These are phyloP conservation scores for Cryptococcus sp. DNA, from an alignment of 1,284 basidiomycete species.

Conservation along the genomic window DNA sequence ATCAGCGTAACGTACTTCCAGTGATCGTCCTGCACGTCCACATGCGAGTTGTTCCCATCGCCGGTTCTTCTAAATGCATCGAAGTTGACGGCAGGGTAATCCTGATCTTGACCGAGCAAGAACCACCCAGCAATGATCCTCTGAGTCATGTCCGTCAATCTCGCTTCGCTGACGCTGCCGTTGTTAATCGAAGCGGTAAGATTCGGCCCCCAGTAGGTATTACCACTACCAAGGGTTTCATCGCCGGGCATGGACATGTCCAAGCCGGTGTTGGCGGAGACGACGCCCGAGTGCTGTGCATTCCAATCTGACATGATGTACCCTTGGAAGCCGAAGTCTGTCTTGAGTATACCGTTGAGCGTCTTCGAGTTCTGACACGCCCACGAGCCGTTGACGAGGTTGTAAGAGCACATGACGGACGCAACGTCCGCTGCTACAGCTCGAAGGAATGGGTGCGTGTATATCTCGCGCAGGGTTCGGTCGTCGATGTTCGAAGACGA, in stretches of 20 bases:
- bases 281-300: conserved; percentile 60
- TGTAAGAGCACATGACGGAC: conserved; percentile 56
- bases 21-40: conserved; percentile 76
- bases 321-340: conserved; percentile 76
- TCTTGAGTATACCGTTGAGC: conserved; percentile 71
- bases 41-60: conserved; percentile 58
- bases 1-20: neutral
- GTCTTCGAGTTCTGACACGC: conserved; percentile 69
- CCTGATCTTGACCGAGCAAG: conserved; percentile 63
- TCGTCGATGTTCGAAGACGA: conserved; percentile 74
- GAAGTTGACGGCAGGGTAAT: conserved; percentile 58
- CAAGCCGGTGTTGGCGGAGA: conserved; percentile 62
- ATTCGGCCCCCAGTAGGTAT: conserved; percentile 60
- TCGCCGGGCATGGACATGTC: conserved; percentile 65
- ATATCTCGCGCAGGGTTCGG: conserved; percentile 61
- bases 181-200: conserved; percentile 61
- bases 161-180: conserved; percentile 59
- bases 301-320: conserved; percentile 70
- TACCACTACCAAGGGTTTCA: conserved; percentile 55
- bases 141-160: conserved; percentile 66
- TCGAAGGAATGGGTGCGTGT: conserved; percentile 63
- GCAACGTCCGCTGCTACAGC: conserved; percentile 67
- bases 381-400: conserved; percentile 62
- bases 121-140: conserved; percentile 68
- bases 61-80: conserved; percentile 31